phyloP scores from a whole-genome alignment of 495 filamentous ascomycete species.

The Stereocaulon alpinum region DNA sequence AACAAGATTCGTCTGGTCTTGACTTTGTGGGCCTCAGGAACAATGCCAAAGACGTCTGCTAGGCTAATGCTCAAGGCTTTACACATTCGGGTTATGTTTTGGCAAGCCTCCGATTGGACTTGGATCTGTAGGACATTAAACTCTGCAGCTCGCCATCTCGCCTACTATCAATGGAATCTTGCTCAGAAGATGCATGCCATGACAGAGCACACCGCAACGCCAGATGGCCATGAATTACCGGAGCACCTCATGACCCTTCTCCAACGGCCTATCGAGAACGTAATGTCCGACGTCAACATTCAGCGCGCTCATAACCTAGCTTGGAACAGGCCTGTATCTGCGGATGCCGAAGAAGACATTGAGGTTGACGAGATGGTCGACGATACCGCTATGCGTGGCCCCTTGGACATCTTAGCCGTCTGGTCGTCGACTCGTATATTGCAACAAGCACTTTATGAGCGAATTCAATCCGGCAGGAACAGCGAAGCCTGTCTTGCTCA shows the following conservation, averaged over 20 bases:
- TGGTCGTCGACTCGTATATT: constrained; percentile 80
- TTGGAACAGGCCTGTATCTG: constrained; percentile 68
- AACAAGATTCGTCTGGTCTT: constrained; percentile 78
- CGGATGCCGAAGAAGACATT: constrained; percentile 49
- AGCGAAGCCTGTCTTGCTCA: constrained; percentile 41
- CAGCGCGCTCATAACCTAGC: constrained; percentile 86
- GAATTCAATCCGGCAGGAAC: constrained; percentile 40
- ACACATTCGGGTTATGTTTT: constrained; percentile 79
- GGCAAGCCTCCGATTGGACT: constrained; percentile 50
- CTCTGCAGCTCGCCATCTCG: constrained; percentile 54
- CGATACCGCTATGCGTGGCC: constrained; percentile 75
- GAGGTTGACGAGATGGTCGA: constrained; percentile 74
- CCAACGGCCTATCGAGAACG: constrained; percentile 65
- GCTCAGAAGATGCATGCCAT: constrained; percentile 55
- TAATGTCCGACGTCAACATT: constrained; percentile 64
- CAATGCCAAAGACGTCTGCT: constrained; percentile 71
- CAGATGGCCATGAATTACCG: constrained; percentile 57
- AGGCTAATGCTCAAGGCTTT: constrained; percentile 87
- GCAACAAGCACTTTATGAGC: constrained; percentile 55
- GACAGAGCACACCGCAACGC: constrained; percentile 23
- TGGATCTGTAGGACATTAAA: constrained; percentile 38
- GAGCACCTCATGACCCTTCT: constrained; percentile 64
- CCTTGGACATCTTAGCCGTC: constrained; percentile 79
- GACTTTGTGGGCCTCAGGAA: constrained; percentile 80
- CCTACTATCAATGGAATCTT: constrained; percentile 68